Conservation (phyloP, 2,329 filamentous ascomycete genomes). For the Penicillium sp. region DNA sequence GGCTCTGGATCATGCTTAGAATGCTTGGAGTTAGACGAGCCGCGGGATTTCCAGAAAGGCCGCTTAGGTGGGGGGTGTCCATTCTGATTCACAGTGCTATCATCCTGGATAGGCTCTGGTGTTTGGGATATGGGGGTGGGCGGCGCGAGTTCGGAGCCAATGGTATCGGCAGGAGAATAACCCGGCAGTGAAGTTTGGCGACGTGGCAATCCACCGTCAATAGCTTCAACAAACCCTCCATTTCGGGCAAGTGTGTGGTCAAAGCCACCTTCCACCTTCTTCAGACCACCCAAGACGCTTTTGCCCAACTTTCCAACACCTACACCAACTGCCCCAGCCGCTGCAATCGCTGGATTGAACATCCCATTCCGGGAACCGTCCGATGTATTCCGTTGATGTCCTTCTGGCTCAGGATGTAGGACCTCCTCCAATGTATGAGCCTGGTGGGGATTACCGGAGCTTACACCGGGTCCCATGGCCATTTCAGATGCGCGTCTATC, state of each 20-base stretch:
- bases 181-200: slow-evolving; percentile 6
- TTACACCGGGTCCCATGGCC: slow-evolving; percentile 53
- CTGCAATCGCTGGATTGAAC: slow-evolving; percentile 51
- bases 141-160: slow-evolving; percentile 4
- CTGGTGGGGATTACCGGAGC: slow-evolving; percentile 60
- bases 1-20: slow-evolving; percentile 28
- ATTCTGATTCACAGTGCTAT: slow-evolving; percentile 1
- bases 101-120: slow-evolving; percentile 3
- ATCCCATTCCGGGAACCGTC: slow-evolving; percentile 25
- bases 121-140: slow-evolving; percentile 4
- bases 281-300: slow-evolving; percentile 46
- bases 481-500: slow-evolving; percentile 48
- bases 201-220: slow-evolving; percentile 4
- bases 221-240: slow-evolving; percentile 32
- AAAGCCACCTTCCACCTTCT: slow-evolving; percentile 39
- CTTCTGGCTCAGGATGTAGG: slow-evolving; percentile 31
- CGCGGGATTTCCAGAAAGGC: slow-evolving; percentile 35
- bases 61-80: slow-evolving; percentile 21
- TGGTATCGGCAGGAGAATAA: neutral
- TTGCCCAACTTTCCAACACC: slow-evolving; percentile 49
- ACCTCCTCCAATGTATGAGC: slow-evolving; percentile 52
- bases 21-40: slow-evolving; percentile 25
- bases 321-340: slow-evolving; percentile 54
- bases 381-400: slow-evolving; percentile 10
- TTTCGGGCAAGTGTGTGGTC: slow-evolving; percentile 37